Conservation (phyloP, 2,329 filamentous ascomycete species). For the Aspergillus fijiensis region DNA sequence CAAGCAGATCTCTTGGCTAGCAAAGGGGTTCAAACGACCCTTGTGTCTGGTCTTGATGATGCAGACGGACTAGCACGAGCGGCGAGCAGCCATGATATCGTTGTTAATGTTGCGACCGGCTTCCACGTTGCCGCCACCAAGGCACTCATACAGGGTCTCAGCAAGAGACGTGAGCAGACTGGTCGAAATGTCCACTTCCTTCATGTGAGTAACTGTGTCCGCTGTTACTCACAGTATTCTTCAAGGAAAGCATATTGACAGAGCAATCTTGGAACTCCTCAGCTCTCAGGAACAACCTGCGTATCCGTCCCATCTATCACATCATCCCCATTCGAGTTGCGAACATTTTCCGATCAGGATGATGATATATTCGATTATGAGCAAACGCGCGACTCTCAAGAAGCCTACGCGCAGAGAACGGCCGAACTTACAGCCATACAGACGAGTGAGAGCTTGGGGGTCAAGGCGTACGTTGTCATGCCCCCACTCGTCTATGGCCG, state of each 20-base stretch:
- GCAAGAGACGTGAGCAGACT: constrained; percentile 36
- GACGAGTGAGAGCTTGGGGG: constrained; percentile 37
- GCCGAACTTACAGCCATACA: constrained; percentile 48
- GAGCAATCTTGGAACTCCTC: no score
- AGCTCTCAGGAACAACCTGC: constrained; percentile 13
- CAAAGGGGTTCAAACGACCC: constrained; percentile 10
- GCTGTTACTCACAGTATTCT: no score
- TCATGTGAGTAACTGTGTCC: constrained; percentile 29
- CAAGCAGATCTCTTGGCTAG: neutral
- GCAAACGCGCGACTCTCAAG: constrained; percentile 35
- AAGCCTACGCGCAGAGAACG: constrained; percentile 46
- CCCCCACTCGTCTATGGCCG: constrained; percentile 50
- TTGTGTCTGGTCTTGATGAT: constrained; percentile 19
- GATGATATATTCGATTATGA: constrained; percentile 48
- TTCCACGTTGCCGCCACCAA: constrained; percentile 40
- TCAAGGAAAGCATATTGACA: no score
- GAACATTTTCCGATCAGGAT: constrained; percentile 44
- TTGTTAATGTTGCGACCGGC: constrained; percentile 47
- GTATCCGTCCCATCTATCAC: constrained; percentile 46
- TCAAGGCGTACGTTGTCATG: constrained; percentile 51
- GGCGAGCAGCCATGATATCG: constrained; percentile 28
- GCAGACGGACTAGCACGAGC: constrained; percentile 6
- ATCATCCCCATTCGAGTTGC: constrained; percentile 27
- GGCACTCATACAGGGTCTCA: constrained; percentile 47
- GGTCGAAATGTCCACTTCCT: constrained; percentile 41